Percentiles rank a stretch among this genome's conserved stretches.
Conservation (phyloP, 768 basidiomycete genomes). For the Coprinopsis strossmayeri region DNA sequence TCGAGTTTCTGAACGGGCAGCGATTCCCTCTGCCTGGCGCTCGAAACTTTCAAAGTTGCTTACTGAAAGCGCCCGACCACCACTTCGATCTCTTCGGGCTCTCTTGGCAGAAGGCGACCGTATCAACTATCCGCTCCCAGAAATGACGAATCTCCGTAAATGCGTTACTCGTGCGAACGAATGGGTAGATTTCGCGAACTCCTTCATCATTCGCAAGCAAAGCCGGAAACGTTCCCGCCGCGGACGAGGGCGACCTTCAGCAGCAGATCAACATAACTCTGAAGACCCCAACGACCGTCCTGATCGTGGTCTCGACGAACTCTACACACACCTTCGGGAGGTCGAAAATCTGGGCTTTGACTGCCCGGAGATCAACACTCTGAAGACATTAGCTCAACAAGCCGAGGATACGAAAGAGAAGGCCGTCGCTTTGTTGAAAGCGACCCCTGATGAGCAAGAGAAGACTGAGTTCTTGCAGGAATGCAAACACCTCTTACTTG, state of each 20-base stretch:
- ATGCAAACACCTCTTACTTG: slow-evolving; percentile 63
- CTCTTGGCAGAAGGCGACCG: slow-evolving; percentile 87
- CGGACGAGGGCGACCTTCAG: slow-evolving; percentile 47
- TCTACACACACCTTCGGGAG: slow-evolving; percentile 62
- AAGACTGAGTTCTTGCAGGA: slow-evolving; percentile 55
- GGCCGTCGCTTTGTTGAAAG: slow-evolving; percentile 45
- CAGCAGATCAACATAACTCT: slow-evolving; percentile 28
- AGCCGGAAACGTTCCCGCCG: slow-evolving; percentile 70
- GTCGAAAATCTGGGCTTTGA: slow-evolving; percentile 83
- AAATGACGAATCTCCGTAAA: slow-evolving; percentile 65
- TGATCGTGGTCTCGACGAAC: slow-evolving; percentile 64
- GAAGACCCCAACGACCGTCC: slow-evolving; percentile 63
- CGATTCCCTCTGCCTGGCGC: slow-evolving; percentile 71
- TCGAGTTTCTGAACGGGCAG: slow-evolving; percentile 66
- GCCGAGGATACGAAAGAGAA: slow-evolving; percentile 59
- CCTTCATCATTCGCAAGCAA: slow-evolving; percentile 73
- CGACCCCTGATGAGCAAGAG: slow-evolving; percentile 34
- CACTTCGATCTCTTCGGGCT: slow-evolving; percentile 71
- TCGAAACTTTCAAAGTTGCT: slow-evolving; percentile 62
- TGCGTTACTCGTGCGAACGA: slow-evolving; percentile 78
- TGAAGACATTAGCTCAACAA: slow-evolving; percentile 48
- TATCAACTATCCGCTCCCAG: slow-evolving; percentile 67
- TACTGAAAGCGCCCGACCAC: slow-evolving; percentile 61
- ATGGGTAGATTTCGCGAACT: slow-evolving; percentile 83
- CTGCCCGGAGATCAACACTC: slow-evolving; percentile 59